Percentiles rank a stretch among this genome's conserved stretches.
Conservation (phyloP, 2,329 filamentous ascomycete species). For the Microcyclospora pomicola region DNA sequence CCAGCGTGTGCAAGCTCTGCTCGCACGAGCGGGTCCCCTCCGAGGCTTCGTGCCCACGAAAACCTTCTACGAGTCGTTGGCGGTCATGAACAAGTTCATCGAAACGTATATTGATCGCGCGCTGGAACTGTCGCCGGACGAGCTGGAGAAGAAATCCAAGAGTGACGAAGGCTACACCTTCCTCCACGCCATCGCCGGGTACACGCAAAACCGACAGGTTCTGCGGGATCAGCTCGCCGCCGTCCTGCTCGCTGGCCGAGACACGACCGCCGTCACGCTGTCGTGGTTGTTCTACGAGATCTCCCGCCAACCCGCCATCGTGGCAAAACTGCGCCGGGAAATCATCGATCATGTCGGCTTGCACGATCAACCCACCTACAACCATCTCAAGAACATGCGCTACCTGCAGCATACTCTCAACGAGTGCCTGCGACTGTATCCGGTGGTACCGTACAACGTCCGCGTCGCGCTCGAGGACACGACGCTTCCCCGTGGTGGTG, state of each 20-base stretch:
- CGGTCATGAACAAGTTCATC: conserved; percentile 61
- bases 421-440: conserved; percentile 34
- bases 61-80: conserved; percentile 50
- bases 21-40: conserved; percentile 52
- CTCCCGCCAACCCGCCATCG: conserved; percentile 51
- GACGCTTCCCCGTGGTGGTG: conserved; percentile 36
- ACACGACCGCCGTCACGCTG: conserved; percentile 73
- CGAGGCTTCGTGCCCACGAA: conserved; percentile 48
- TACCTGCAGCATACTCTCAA: conserved; percentile 46
- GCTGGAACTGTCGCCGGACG: conserved; percentile 52
- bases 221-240: conserved; percentile 76
- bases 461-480: conserved; percentile 34
- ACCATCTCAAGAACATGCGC: conserved; percentile 74
- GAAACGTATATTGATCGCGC: conserved; percentile 64
- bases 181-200: conserved; percentile 68
- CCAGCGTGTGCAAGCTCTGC: conserved; percentile 57
- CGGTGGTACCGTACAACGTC: conserved; percentile 37
- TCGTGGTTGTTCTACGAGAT: conserved; percentile 77
- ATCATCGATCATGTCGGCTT: conserved; percentile 55
- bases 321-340: conserved; percentile 57
- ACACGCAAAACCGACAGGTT: conserved; percentile 54
- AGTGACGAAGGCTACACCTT: conserved; percentile 66
- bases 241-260: conserved; percentile 69
- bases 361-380: conserved; percentile 50
- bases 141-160: conserved; percentile 61